Evolutionary conservation across 2,329 filamentous ascomycete genomes (phyloP), one percentile per base, ranked within the genome.

Genomic region (Tolypocladium inflatum): DNA sequence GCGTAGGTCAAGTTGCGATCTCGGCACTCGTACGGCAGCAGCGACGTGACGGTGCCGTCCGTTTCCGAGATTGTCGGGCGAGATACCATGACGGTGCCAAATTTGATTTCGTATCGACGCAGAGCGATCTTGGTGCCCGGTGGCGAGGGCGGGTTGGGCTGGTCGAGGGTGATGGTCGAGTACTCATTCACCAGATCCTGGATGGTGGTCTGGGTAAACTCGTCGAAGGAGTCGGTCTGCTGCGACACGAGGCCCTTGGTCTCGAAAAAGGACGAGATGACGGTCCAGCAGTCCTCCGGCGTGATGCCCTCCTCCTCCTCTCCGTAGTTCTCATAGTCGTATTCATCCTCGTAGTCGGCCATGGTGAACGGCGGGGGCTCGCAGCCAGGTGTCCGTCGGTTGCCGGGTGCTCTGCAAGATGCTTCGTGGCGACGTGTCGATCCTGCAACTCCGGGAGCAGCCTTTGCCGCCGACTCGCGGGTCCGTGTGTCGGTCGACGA

Each of bases 171-270:
- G 61, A 97, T 87, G 64, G 88, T 85, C 45, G 90, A 90, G 71
- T 96, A 93, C 73, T 97, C 94, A 67, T 91, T 87, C 60, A 99
- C 89, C 60, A 99, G 85, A 67, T 96, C 90, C 70, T 97, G 92
- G 75, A 99, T 93, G 0, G 92, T 97, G 26, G 90, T 91, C 60
- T 88, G 87, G 58, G 94, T 92, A 69, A 99, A 99, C 71, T 97
- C 92, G 75, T 99, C 91, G 76, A 96, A 99, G 0, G 95, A 99
- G 72, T 97, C 93, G 62, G 97, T 87, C 78, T 99, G 94, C 75
- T 99, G 93, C 19, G 94, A 96, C 26, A 96, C 94, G 38, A 99
- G 82, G 68, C 94, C 93, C 76, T 97, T 99, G 62, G 86, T 84
- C 66, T 97, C 91, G 77, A 99, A 99, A 79, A 97, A 97, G 11